phyloP scores from a whole-genome alignment of 441 rosid species.

The Pelargonium australe region DNA sequence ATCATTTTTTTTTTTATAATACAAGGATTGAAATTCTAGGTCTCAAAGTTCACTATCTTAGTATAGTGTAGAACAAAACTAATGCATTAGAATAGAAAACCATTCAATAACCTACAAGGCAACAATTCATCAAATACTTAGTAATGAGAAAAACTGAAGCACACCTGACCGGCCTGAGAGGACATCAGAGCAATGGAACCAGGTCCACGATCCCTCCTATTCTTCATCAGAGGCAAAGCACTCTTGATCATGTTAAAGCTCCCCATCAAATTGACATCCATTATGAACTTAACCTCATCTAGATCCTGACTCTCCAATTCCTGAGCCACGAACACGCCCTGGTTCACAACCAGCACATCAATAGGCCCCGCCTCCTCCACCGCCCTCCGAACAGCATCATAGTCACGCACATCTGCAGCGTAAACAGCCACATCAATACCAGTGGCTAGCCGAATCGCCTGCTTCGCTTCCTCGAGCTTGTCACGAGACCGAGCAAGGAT shows the following conservation, averaged over 20 bases:
- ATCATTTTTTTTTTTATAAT: no score
- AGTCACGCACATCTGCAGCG: slow-evolving; percentile 77
- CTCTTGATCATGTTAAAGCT: slow-evolving; percentile 80
- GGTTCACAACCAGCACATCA: slow-evolving; percentile 76
- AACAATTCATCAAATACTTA: not conserved
- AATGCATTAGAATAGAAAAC: not conserved
- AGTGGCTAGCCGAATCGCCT: slow-evolving; percentile 28
- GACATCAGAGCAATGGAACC: slow-evolving; percentile 72
- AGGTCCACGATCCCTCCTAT: slow-evolving; percentile 42
- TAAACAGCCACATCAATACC: slow-evolving; percentile 61
- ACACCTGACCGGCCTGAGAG: slow-evolving; percentile 89
- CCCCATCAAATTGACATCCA: slow-evolving; percentile 78
- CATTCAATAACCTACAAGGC: not conserved
- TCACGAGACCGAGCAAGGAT: not conserved
- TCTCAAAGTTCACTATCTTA: no score
- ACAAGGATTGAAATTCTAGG: no score
- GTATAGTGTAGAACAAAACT: no score
- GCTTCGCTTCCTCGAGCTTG: slow-evolving; percentile 7
- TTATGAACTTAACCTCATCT: slow-evolving; percentile 67
- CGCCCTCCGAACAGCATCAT: slow-evolving; percentile 50
- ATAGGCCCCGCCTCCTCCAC: slow-evolving; percentile 55
- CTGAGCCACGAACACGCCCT: slow-evolving; percentile 57
- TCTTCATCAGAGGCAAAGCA: slow-evolving; percentile 71
- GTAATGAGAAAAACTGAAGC: not conserved
- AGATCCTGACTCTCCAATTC: slow-evolving; percentile 63